A percentile compares a stretch with the other conserved stretches of the same genome.
These are phyloP conservation scores for Physaria fendleri DNA, from an alignment of 345 rosid genomes.

Conservation along the genomic window DNA sequence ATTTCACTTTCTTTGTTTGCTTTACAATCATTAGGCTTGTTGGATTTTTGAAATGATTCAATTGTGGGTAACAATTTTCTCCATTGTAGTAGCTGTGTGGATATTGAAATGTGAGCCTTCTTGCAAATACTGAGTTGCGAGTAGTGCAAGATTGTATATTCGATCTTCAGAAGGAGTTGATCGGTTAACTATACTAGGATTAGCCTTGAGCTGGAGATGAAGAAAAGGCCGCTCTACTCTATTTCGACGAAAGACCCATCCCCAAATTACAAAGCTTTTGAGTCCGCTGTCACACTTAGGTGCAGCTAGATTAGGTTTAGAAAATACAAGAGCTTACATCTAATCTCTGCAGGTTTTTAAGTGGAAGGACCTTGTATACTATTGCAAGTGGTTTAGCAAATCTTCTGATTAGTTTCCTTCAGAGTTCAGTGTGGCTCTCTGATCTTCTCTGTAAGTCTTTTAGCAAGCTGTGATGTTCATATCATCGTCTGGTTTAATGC, in stretches of 20 bases:
- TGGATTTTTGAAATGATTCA: too few species aligned
- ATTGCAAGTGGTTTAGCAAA: not conserved
- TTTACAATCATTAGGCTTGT: not conserved
- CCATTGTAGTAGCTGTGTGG: slow-evolving; percentile 7
- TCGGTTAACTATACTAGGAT: not conserved
- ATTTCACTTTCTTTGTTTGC: not conserved
- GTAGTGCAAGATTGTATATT: not conserved
- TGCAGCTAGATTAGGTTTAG: not conserved
- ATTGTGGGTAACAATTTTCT: too few species aligned
- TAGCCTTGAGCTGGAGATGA: not conserved
- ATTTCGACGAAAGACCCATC: too few species aligned
- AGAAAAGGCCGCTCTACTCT: too few species aligned
- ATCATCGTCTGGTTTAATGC: not conserved
- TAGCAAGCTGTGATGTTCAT: not conserved
- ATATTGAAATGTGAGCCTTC: not conserved
- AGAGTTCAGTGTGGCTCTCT: not conserved
- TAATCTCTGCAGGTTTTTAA: not conserved
- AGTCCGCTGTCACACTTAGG: too few species aligned
- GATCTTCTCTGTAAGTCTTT: not conserved
- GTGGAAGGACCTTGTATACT: too few species aligned
- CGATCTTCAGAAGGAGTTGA: not conserved
- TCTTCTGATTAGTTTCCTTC: not conserved
- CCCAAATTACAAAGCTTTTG: too few species aligned
- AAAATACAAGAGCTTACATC: not conserved
- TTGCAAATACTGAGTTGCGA: not conserved